Conservation (phyloP, 1,139 yeast genomes). For the Magnusiomyces ingens region DNA sequence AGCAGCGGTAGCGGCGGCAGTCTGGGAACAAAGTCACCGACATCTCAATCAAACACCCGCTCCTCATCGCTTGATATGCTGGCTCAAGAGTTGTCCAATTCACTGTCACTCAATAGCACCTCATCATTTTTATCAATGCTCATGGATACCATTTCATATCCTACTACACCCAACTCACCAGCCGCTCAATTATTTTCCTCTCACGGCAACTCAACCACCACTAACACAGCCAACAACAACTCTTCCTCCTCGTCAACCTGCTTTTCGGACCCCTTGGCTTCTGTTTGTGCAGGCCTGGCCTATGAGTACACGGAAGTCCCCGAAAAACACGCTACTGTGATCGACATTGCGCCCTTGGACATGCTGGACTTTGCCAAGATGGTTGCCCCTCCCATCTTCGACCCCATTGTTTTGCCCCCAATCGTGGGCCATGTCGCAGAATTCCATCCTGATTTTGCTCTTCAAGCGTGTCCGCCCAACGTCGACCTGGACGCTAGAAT, state of each 20-base stretch:
- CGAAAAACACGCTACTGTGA: constrained; percentile 6
- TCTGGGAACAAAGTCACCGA: too few species aligned
- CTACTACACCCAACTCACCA: not conserved
- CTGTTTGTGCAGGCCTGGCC: not conserved
- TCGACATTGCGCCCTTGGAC: constrained; percentile 11
- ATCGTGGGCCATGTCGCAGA: constrained; percentile 27
- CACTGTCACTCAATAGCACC: not conserved
- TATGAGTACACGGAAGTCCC: constrained; percentile 9
- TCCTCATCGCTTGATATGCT: too few species aligned
- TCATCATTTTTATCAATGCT: not conserved
- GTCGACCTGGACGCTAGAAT: constrained; percentile 25
- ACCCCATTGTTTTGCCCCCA: constrained; percentile 24
- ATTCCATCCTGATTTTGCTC: constrained; percentile 27
- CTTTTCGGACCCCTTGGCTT: constrained; percentile 3
- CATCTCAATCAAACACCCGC: too few species aligned
- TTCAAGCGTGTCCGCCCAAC: constrained; percentile 25
- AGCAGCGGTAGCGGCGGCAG: not conserved
- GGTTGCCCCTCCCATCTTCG: not conserved
- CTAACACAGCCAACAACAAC: not conserved
- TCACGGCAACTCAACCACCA: not conserved
- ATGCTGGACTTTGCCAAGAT: constrained; percentile 1
- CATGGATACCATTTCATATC: too few species aligned
- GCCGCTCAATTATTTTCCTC: not conserved
- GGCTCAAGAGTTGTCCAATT: not conserved
- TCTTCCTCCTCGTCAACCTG: not conserved